Base-by-base conservation (phyloP, 805 yeast genomes). In the Kodamaea fukazawae region DNA sequence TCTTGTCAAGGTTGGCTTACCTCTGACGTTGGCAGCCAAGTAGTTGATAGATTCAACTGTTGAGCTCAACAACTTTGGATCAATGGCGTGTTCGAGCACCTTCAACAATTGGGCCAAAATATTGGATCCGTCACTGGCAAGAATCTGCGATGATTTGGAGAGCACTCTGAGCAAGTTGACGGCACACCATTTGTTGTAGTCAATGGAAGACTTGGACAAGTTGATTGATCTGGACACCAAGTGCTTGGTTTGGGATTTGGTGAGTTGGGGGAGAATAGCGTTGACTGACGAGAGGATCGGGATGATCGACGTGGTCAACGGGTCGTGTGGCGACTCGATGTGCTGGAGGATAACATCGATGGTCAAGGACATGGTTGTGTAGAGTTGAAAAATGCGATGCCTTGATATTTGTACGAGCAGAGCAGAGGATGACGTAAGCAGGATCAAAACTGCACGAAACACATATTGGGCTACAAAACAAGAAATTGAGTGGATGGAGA, bases 1-100 rank as follows among this genome's bases (percentile, higher is more conserved):
- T 56, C 97, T 76, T 2, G 91, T 82, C 30, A 91, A 70, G 1
- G 89, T 81, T 1, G 95, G 87, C 54, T 89, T 89, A 2, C 88
- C 91, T 55, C 85, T 77, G 42, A 83, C 79, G 34, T 72, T 65
- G 33, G 64, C 60, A 41, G 75, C 67, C 2, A 75, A 52, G 41
- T 53, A 54, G 30, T 68, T 61, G 36, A 76, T 49, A 29, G 75
- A 59, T 29, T 71, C 73, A 25, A 71, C 57, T 5, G 63, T 41
- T 47, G 65, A 54, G 55, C 56, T 49, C 49, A 69, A 46, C 51
- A 64, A 58, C 51, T 60, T 64, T 42, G 53, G 52, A 40, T 60
- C 56, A 13, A 61, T 56, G 29, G 58, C 63, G 18, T 66, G 65
- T 29, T 65, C 65, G 29, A 76, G 46, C 13, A 68, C 57, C 43